These are phyloP conservation scores for Phytophthora ohioensis DNA, from an alignment of 352 stramenopile species.

Conservation along the genomic window DNA sequence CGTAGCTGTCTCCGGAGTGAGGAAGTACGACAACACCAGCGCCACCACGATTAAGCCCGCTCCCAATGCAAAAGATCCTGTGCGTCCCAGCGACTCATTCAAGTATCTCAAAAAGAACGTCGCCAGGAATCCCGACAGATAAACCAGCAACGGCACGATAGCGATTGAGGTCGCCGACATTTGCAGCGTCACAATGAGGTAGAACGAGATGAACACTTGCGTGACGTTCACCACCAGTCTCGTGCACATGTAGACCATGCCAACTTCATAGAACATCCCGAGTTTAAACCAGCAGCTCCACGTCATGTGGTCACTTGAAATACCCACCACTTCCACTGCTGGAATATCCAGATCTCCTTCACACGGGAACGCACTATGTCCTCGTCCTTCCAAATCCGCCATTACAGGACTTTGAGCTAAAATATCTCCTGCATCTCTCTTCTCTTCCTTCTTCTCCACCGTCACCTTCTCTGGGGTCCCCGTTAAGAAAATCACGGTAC, in stretches of 20 bases:
- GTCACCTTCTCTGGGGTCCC: conserved; percentile 73
- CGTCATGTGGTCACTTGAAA: conserved; percentile 56
- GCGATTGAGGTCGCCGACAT: conserved; percentile 88
- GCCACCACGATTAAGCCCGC: conserved; percentile 61
- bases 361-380: conserved; percentile 58
- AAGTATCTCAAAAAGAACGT: conserved; percentile 82
- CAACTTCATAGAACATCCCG: conserved; percentile 89
- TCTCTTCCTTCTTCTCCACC: conserved; percentile 32
- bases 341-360: conserved; percentile 59
- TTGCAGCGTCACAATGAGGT: conserved; percentile 86
- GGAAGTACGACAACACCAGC: conserved; percentile 62
- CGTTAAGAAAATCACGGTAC: conserved; percentile 68
- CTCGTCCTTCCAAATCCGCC: conserved; percentile 54
- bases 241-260: conserved; percentile 90
- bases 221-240: conserved; percentile 87
- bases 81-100: conserved; percentile 76
- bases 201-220: conserved; percentile 90
- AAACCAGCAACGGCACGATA: conserved; percentile 86
- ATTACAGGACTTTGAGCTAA: conserved; percentile 64
- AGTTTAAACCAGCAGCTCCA: conserved; percentile 84
- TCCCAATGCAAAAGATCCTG: conserved; percentile 73
- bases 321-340: conserved; percentile 30
- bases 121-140: conserved; percentile 82
- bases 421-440: conserved; percentile 29
- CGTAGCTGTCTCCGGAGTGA: conserved; percentile 64